Evolutionary conservation across 148 eudicot species (phyloP).

Genomic region (Diospyros lotus): DNA sequence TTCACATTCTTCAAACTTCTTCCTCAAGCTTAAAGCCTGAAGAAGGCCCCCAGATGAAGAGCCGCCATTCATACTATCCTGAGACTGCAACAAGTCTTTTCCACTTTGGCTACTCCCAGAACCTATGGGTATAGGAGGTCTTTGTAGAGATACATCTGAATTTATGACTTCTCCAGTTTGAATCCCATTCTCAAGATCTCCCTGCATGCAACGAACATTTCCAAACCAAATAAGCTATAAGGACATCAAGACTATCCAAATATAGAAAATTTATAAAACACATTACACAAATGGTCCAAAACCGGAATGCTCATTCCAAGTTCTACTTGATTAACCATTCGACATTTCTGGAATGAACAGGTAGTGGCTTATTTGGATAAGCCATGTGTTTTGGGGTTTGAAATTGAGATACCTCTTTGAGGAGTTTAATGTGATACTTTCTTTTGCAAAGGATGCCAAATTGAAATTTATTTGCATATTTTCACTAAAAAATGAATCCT

Average conservation of each 20-base stretch:
- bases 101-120: conserved; percentile 44
- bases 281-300: not conserved
- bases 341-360: not conserved
- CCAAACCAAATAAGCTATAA: not conserved
- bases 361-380: too few relatives aligned
- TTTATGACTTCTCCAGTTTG: conserved; percentile 25
- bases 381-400: too few relatives aligned
- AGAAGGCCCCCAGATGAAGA: conserved; percentile 57
- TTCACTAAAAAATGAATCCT: too few relatives aligned
- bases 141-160: conserved; percentile 63
- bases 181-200: conserved; percentile 17
- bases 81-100: conserved; percentile 40
- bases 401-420: too few relatives aligned
- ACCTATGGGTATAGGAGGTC: conserved; percentile 53
- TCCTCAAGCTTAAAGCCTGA: conserved; percentile 77
- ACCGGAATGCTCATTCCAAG: not conserved
- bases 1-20: conserved; percentile 33
- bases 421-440: too few relatives aligned
- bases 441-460: too few relatives aligned
- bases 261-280: not conserved
- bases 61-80: conserved; percentile 28
- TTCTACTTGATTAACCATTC: not conserved
- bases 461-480: too few relatives aligned
- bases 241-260: not conserved
- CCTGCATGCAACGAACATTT: conserved; percentile 32